Evolutionary conservation across 164 flowering plant species (phyloP).

Genomic region (Stephania cephalantha): DNA sequence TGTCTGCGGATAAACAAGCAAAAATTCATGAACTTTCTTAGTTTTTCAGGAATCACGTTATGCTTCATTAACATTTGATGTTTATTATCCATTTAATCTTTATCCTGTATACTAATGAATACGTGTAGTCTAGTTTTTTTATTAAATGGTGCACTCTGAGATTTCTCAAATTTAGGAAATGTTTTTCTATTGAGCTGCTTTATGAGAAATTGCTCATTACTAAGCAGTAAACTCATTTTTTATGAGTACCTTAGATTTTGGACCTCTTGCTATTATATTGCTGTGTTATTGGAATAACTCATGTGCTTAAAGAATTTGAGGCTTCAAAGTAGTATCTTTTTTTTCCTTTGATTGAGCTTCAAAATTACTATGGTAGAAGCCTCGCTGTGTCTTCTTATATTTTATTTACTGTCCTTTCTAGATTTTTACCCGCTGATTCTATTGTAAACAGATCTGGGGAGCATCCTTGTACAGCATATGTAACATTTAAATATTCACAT

Average conservation of each 20-base stretch:
- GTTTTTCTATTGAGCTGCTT: not conserved
- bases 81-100: not conserved
- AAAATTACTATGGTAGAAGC: too few relatives aligned
- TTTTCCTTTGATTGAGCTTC: not conserved
- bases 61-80: not conserved
- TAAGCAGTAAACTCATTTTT: not conserved
- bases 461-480: constrained; percentile 66
- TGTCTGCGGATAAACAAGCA: not conserved
- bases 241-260: not conserved
- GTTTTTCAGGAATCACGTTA: not conserved
- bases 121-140: not conserved
- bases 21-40: not conserved
- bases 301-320: not conserved
- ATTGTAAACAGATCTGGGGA: constrained; percentile 52
- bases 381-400: too few relatives aligned
- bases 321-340: not conserved
- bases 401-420: not conserved
- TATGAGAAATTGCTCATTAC: not conserved
- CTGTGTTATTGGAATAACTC: not conserved
- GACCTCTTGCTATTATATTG: not conserved
- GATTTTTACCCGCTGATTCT: constrained; percentile 1
- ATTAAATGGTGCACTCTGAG: not conserved
- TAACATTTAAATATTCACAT: constrained; percentile 63
- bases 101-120: not conserved
- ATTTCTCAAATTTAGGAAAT: not conserved